Base-by-base conservation (phyloP, 176 grass and related monocot genomes). In the Areca catechu region DNA sequence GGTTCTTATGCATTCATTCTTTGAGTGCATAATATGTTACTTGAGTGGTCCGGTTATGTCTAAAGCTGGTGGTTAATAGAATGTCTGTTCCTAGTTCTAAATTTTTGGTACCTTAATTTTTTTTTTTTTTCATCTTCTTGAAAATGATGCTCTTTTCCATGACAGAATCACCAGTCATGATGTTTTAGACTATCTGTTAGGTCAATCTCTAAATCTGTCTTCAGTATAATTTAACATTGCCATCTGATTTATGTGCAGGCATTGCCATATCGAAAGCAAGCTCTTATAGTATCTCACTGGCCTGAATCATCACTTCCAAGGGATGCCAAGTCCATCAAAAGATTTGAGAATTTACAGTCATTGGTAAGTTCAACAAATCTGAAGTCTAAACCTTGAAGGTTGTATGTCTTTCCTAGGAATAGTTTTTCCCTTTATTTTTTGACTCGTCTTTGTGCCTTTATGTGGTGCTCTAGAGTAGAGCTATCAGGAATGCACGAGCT, bases 271-370 rank as follows among this genome's bases (percentile, higher is more conserved):
- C 76, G 93, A 79, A 79, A 75, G 53, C 63, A 97, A 57, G 86
- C 86, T 51, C 84, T 97, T 63, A 91, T 97, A 54, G 66, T 91
- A 71, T 79, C 87, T 54, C 59, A 76, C 47, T 97, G 93, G 93
- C 87, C 93, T 5, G 68, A 57, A 0, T 75, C 76, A 53, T 72
- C 58, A 51, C 87, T 91, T 80, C 93, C 86, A 57, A 97, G 80
- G 76, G 88, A 91, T 65, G 68, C 43, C 49, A 69, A 61, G 52
- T 88, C 83, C n/a, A 73, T 91, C 69, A 97, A 80, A 88, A 91
- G 87, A 80, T 97, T 91, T 78, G 77, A 97, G 78, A 97, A 97
- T 80, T 88, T 97, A 58, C 92, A 97, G 66, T 86, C 77, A 12
- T 60, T 97, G 86, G 93, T 88, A 76, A 91, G 56, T 72, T 65